A percentile compares a stretch with the other conserved stretches of the same genome.
Conservation (phyloP, 306 rosid genomes). For the Vigna reflexopilosa region DNA sequence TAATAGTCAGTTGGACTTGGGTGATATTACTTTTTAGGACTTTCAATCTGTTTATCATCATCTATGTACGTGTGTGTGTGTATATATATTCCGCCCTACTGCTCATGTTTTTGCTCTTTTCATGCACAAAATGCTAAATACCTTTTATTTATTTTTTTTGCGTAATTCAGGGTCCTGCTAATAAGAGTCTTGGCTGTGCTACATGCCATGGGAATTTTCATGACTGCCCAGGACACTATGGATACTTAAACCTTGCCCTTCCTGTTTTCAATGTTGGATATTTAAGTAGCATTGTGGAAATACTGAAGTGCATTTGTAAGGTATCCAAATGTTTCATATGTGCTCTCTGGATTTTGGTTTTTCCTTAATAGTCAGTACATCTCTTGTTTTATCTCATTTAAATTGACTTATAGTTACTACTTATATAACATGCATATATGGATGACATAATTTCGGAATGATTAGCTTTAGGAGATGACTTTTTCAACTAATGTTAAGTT, state of each 20-base stretch:
- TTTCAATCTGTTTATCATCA: conserved; percentile 14
- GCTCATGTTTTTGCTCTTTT: conserved; percentile 8
- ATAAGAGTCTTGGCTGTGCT: conserved; percentile 60
- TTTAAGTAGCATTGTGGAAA: conserved; percentile 59
- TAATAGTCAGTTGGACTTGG: not conserved
- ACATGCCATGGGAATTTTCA: conserved; percentile 72
- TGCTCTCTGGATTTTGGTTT: conserved; percentile 32
- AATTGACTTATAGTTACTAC: conserved; percentile 10
- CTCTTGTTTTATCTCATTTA: conserved; percentile 1
- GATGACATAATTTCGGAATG: conserved; percentile 20
- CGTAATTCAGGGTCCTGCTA: conserved; percentile 78
- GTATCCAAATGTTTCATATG: conserved; percentile 46
- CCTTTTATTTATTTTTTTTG: not conserved
- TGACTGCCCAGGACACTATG: conserved; percentile 89
- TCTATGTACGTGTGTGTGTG: not conserved
- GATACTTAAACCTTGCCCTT: conserved; percentile 69
- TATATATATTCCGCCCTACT: conserved; percentile 1
- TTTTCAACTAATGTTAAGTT: conserved; percentile 34
- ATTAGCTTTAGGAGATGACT: conserved; percentile 22
- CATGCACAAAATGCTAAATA: conserved; percentile 17
- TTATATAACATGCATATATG: conserved; percentile 16
- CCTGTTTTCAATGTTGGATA: conserved; percentile 87
- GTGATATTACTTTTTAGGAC: not conserved
- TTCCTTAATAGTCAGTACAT: conserved; percentile 3
- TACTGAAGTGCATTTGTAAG: conserved; percentile 94